Conservation (phyloP, 2,329 filamentous ascomycete species). For the Xylaria sp. region DNA sequence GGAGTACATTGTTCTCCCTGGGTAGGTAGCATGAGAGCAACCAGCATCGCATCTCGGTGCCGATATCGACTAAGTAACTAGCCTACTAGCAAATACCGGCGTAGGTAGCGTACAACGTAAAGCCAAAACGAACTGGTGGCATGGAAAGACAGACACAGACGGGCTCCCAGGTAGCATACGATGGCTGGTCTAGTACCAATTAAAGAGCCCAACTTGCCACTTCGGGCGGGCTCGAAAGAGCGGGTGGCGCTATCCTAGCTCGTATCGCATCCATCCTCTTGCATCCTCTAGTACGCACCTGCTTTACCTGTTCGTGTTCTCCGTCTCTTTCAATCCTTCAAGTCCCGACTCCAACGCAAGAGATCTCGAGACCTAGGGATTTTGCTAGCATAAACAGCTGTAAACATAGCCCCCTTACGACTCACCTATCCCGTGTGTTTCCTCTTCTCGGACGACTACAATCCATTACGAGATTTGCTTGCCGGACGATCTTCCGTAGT, state of each 20-base stretch:
- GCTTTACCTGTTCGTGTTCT: slow-evolving; percentile 20
- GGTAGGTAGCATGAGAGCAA: neutral
- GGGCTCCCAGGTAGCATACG: neutral
- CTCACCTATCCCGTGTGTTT: neutral
- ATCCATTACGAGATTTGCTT: neutral
- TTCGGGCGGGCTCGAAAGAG: neutral
- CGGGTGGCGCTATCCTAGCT: slow-evolving; percentile 27
- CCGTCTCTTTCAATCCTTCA: neutral
- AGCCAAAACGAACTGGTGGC: neutral
- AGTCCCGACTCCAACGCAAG: neutral
- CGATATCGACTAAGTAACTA: neutral
- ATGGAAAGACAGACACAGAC: neutral
- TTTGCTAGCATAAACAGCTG: neutral
- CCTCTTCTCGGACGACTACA: neutral
- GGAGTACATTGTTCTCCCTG: neutral
- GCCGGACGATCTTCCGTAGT: neutral
- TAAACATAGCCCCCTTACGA: neutral
- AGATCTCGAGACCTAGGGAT: neutral
- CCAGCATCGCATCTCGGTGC: neutral
- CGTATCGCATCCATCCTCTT: slow-evolving; percentile 27
- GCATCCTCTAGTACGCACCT: slow-evolving; percentile 1
- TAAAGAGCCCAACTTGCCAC: slow-evolving; percentile 8
- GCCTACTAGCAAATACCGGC: neutral
- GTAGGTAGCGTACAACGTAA: neutral
- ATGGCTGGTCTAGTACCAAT: neutral